Evolutionary conservation across 495 filamentous ascomycete species (phyloP).

Genomic region (Penicillium lagena): DNA sequence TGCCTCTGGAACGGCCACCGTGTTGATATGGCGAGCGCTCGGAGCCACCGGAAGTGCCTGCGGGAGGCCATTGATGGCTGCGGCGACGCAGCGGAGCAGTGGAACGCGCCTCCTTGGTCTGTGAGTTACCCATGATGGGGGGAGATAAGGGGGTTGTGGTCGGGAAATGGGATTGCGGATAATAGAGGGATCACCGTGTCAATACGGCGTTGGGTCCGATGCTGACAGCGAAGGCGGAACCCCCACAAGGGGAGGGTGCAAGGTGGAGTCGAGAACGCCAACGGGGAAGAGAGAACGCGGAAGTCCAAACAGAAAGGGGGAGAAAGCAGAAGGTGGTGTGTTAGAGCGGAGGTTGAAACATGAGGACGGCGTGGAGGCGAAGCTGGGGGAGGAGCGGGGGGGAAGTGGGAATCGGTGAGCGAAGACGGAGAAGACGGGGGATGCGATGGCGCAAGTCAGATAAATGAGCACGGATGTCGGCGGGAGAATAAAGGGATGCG

Average conservation of each 20-base stretch:
- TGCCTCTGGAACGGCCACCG: conserved; percentile 39
- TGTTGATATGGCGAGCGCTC: conserved; percentile 31
- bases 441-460: conserved; percentile 15
- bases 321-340: not conserved
- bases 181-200: not conserved
- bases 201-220: not conserved
- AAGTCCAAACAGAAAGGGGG: conserved; percentile 8
- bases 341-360: too few relatives aligned
- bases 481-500: not conserved
- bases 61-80: conserved; percentile 29
- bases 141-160: not conserved
- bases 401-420: conserved; percentile 7
- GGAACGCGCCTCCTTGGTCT: conserved; percentile 52
- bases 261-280: not conserved
- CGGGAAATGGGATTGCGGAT: not conserved
- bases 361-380: too few relatives aligned
- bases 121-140: conserved; percentile 49
- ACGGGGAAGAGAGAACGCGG: conserved; percentile 1
- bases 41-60: conserved; percentile 24
- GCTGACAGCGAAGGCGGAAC: too few relatives aligned
- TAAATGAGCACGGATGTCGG: conserved; percentile 1
- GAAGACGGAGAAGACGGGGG: conserved; percentile 6
- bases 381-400: not conserved
- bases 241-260: not conserved
- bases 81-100: conserved; percentile 24